These are phyloP conservation scores for Blastobotrys aristatus DNA, from an alignment of 1,139 yeast genomes.

Conservation along the genomic window DNA sequence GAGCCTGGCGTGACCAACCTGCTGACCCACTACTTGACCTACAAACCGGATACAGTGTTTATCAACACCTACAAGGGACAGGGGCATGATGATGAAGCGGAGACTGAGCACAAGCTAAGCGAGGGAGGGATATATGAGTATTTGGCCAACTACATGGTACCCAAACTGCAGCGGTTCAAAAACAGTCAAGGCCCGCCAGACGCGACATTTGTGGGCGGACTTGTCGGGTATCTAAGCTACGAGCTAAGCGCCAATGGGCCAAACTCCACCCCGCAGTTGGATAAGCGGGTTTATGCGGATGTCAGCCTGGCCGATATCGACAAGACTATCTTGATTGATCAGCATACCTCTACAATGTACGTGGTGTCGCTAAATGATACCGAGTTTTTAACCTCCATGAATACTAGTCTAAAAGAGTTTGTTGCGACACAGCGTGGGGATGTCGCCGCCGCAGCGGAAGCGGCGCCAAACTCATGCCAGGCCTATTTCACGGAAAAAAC, in stretches of 20 bases:
- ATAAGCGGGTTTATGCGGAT: slow-evolving; percentile 49
- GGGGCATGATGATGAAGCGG: slow-evolving; percentile 6
- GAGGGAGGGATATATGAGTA: slow-evolving; percentile 43
- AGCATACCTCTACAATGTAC: slow-evolving; percentile 45
- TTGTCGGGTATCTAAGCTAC: slow-evolving; percentile 77
- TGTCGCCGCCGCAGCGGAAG: slow-evolving; percentile 1
- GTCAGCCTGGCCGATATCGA: slow-evolving; percentile 70
- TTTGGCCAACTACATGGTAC: slow-evolving; percentile 48
- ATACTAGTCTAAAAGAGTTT: background rate
- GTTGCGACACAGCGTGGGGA: background rate
- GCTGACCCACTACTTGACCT: slow-evolving; percentile 56
- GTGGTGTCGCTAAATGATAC: slow-evolving; percentile 41
- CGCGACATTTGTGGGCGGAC: slow-evolving; percentile 84
- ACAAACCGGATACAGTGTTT: slow-evolving; percentile 22
- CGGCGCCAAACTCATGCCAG: slow-evolving; percentile 19
- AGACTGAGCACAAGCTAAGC: slow-evolving; percentile 4
- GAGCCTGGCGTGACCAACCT: slow-evolving; percentile 47
- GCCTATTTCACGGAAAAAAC: slow-evolving; percentile 25
- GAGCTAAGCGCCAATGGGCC: slow-evolving; percentile 47
- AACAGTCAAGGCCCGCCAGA: slow-evolving; percentile 25
- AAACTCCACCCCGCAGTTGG: background rate
- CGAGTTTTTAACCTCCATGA: slow-evolving; percentile 14
- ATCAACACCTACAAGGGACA: slow-evolving; percentile 34
- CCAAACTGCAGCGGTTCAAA: slow-evolving; percentile 27
- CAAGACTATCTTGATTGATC: slow-evolving; percentile 55